Evolutionary conservation across 331 rosid genomes (phyloP), one percentile per base, ranked within the genome.

Genomic region (Dryas integrifolia): DNA sequence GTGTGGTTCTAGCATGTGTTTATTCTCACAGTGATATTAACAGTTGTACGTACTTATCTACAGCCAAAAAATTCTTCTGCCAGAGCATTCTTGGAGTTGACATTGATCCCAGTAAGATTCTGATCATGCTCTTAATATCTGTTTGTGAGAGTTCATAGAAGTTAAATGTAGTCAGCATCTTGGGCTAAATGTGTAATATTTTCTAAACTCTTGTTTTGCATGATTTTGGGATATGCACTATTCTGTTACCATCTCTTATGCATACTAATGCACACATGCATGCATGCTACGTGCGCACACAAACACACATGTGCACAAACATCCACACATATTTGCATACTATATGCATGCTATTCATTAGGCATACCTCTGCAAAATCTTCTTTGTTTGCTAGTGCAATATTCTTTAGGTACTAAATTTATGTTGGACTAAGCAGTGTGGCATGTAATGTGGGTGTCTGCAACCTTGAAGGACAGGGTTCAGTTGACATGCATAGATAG

Each of bases 41-140:
- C 67, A 61, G 11, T 60, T 15, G 13, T 49, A 13, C 24, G 50
- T 53, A 14, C 62, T 16, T 68, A 3, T 47, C 9, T 73, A 21
- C 89, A 93, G 98, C 98, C 21, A 85, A 76, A 75, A 89, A 83
- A 81, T 94, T 89, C 62, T 43, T 15, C 62, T 94, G 98, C 87
- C 83, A 77, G 79, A 86, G 85, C 82, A 91, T 94, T 75, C 89
- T 85, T 74, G 98, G 97, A 43, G 46, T 94, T 76, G 98, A 94
- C 82, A 94, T 94, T 76, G 98, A 94, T 60, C 78, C 87, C 44
- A 76, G 97, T 94, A 83, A 85, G 92, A 78, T 62, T 83, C 81
- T 39, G 69, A 48, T 74, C 49, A n/a, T 12, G 16, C 3, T 68
- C 59, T 53, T 24, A 3, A 10, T 74, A 48, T 77, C 18, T 64